A percentile compares a stretch with the other conserved stretches of the same genome.
These are phyloP conservation scores for Aspergillus panamensis DNA, from an alignment of 495 filamentous ascomycete species.

Conservation along the genomic window DNA sequence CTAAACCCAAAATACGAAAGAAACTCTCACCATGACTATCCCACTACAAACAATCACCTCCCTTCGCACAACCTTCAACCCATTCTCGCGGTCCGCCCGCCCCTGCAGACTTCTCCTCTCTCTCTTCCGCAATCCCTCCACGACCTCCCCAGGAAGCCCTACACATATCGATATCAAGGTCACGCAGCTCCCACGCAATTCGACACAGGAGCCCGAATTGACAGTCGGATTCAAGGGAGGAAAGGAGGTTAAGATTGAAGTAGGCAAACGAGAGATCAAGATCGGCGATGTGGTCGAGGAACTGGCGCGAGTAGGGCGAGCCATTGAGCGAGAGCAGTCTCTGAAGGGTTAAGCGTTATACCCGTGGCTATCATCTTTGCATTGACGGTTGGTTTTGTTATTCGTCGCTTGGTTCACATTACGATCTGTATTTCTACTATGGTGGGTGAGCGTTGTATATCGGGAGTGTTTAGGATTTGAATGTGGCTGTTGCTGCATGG, in stretches of 20 bases:
- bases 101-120: conserved; percentile 84
- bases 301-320: conserved; percentile 82
- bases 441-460: too few species aligned
- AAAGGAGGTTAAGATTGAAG: conserved; percentile 55
- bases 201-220: conserved; percentile 52
- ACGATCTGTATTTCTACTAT: conserved; percentile 19
- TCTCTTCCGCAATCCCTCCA: conserved; percentile 59
- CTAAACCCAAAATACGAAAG: neutral
- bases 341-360: conserved; percentile 52
- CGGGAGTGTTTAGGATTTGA: neutral
- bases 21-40: conserved; percentile 68
- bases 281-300: conserved; percentile 87
- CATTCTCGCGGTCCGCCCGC: conserved; percentile 72
- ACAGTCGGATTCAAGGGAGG: conserved; percentile 65
- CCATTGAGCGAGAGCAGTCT: conserved; percentile 75
- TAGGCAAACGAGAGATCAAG: conserved; percentile 78
- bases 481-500: neutral
- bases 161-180: conserved; percentile 76
- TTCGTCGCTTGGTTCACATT: neutral
- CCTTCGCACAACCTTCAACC: conserved; percentile 84
- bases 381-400: neutral
- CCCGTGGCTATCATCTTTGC: neutral
- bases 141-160: conserved; percentile 64
- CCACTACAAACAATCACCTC: conserved; percentile 61
- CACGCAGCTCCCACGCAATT: conserved; percentile 61